Evolutionary conservation across 176 grass and related monocot species (phyloP).

Genomic region (Canna indica): DNA sequence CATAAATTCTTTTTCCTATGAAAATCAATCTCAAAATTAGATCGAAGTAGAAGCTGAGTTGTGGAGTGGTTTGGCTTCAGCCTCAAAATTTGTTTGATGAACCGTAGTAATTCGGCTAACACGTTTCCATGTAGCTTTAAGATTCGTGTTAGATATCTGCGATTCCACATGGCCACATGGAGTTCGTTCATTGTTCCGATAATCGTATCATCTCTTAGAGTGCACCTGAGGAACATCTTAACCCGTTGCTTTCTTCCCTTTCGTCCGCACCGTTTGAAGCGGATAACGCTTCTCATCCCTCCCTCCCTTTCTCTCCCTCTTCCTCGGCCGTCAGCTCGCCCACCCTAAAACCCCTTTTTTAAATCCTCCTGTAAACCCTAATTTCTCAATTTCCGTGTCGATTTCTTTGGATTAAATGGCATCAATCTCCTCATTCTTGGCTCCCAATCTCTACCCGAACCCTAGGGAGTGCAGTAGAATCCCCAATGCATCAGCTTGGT

Average conservation of each 20-base stretch:
- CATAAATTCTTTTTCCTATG: too few species aligned
- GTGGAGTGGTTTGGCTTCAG: too few species aligned
- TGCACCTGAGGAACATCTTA: background rate
- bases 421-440: constrained; percentile 1
- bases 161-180: too few species aligned
- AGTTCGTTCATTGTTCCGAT: too few species aligned
- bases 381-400: too few species aligned
- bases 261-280: background rate
- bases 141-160: too few species aligned
- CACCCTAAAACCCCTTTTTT: background rate
- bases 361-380: background rate
- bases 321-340: background rate
- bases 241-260: background rate
- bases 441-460: background rate
- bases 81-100: too few species aligned
- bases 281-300: background rate
- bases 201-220: too few species aligned
- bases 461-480: background rate
- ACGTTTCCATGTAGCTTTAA: background rate
- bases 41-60: too few species aligned
- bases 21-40: too few species aligned
- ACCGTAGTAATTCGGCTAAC: too few species aligned
- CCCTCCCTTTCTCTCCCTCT: too few species aligned
- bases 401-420: background rate
- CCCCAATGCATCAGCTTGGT: background rate